Evolutionary conservation across 306 rosid genomes (phyloP), one percentile per base, ranked within the genome.

Genomic region (Ochetophila trinervis): DNA sequence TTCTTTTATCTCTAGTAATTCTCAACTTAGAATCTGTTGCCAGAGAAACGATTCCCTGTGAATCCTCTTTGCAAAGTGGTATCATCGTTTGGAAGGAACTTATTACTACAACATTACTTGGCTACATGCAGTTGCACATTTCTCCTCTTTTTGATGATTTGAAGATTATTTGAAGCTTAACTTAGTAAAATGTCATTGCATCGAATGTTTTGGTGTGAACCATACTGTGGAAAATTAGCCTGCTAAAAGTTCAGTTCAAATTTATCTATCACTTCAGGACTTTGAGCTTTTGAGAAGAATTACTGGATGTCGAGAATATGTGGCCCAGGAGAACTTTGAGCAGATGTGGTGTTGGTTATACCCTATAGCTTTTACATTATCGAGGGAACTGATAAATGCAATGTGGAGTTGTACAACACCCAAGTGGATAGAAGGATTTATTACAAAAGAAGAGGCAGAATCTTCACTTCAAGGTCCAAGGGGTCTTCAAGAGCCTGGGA

Each of bases 331-430:
- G 66, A 84, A 84, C 82, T 93, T 93, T 65, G 96, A 93, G 88
- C 86, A 71, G 77, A 83, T 93, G 86, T 93, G 98, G 98, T 87
- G 95, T 74, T 93, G 98, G 98, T 69, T 93, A 67, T 93, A 84
- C 82, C 98, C 98, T 21, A 91, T 93, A 52, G 98, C 97, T 61
- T 70, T 61, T 67, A 75, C 79, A 58, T 57, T 93, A 66, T 93
- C 98, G 17, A 85, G 75, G 76, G 82, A 84, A 63, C 62, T 84
- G 88, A 75, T 89, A 68, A 90, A 81, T 66, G 75, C 91, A 63
- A 68, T 87, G 64, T 93, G 98, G 98, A 87, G 85, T 71, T 87
- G 97, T 45, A 68, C 79, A 32, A 77, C 93, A 17, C 96, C 98
- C 14, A 87, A 80, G 78, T 93, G 98, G 98, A 87, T 93, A 60